Conservation (phyloP, 2,329 filamentous ascomycete genomes). For the Beauveria medogensis region DNA sequence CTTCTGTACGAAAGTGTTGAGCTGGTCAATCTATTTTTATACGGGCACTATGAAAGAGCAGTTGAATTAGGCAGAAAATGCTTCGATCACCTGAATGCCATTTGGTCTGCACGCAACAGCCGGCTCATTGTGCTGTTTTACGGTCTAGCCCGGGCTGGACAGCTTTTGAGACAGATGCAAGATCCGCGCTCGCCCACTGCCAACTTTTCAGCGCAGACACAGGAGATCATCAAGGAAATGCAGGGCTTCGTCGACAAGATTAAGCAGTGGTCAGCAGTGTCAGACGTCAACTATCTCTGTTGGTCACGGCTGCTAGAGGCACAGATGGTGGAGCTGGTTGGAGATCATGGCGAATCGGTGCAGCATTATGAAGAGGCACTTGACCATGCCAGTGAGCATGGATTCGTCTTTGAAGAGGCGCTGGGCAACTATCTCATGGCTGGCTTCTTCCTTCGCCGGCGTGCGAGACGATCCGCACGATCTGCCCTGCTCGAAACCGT, state of each 20-base stretch:
- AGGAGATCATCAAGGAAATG: slow-evolving; percentile 45
- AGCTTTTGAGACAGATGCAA: slow-evolving; percentile 40
- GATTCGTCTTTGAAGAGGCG: slow-evolving; percentile 63
- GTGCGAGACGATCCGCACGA: slow-evolving; percentile 59
- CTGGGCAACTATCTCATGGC: slow-evolving; percentile 67
- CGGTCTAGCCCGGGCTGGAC: slow-evolving; percentile 47
- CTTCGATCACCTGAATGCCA: slow-evolving; percentile 35
- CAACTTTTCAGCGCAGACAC: slow-evolving; percentile 33
- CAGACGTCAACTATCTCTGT: slow-evolving; percentile 61
- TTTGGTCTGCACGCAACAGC: slow-evolving; percentile 55
- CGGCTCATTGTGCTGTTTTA: slow-evolving; percentile 52
- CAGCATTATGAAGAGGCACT: slow-evolving; percentile 60
- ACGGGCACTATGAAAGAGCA: slow-evolving; percentile 53
- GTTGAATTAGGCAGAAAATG: slow-evolving; percentile 47
- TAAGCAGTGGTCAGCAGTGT: slow-evolving; percentile 54
- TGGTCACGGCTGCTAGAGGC: slow-evolving; percentile 64
- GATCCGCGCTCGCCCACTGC: slow-evolving; percentile 37
- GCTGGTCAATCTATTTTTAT: slow-evolving; percentile 54
- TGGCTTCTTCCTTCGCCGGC: slow-evolving; percentile 58
- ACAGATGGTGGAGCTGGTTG: slow-evolving; percentile 56
- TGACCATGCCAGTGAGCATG: slow-evolving; percentile 62
- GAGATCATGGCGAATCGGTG: slow-evolving; percentile 50
- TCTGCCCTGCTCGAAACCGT: slow-evolving; percentile 61
- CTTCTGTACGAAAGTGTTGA: slow-evolving; percentile 62
- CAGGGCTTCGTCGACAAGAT: slow-evolving; percentile 51